phyloP scores from a whole-genome alignment of 1,139 yeast genomes.

The Magnusiomyces fungicola region DNA sequence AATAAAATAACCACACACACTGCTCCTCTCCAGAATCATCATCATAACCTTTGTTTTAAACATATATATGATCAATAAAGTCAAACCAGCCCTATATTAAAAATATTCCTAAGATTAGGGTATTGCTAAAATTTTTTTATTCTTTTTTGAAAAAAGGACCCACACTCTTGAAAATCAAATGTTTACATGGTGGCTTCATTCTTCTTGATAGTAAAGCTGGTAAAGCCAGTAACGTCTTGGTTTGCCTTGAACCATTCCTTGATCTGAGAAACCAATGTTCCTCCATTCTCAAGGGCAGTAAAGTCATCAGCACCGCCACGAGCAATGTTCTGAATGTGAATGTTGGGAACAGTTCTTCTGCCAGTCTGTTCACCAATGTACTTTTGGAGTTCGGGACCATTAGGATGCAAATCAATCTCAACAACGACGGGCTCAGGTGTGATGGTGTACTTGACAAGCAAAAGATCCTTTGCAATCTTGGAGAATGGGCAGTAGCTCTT shows the following conservation, averaged over 20 bases:
- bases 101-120: too few species aligned
- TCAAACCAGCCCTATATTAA: too few species aligned
- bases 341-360: conserved; percentile 88
- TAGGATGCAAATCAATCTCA: conserved; percentile 72
- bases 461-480: conserved; percentile 56
- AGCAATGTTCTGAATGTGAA: conserved; percentile 77
- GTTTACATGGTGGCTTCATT: too few species aligned
- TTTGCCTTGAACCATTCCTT: not conserved
- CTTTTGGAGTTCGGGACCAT: conserved; percentile 66
- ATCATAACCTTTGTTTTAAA: too few species aligned
- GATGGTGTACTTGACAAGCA: conserved; percentile 57
- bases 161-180: too few species aligned
- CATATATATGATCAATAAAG: too few species aligned
- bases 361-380: conserved; percentile 74
- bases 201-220: not conserved
- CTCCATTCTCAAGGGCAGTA: conserved; percentile 33
- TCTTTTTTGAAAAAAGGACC: too few species aligned
- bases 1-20: too few species aligned
- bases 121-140: too few species aligned
- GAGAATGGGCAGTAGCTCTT: conserved; percentile 60
- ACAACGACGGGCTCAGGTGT: conserved; percentile 66
- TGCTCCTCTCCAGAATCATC: too few species aligned
- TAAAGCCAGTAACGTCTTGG: not conserved
- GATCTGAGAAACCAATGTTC: not conserved
- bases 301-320: conserved; percentile 92